These are phyloP conservation scores for Malus hybrid DNA, from an alignment of 331 rosid species.

Conservation along the genomic window DNA sequence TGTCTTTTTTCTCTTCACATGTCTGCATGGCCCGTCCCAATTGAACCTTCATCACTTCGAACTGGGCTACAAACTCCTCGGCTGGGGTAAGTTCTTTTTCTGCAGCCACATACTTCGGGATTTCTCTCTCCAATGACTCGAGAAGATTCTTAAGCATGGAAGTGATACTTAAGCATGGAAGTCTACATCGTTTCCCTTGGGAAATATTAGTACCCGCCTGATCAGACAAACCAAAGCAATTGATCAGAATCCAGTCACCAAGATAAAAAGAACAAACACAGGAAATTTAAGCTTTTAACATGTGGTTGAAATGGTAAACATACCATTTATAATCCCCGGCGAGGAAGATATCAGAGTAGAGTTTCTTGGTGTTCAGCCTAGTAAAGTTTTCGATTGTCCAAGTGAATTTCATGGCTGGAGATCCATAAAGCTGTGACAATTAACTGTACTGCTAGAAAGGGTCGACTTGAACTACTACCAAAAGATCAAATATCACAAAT, in stretches of 20 bases:
- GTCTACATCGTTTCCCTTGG: constrained; percentile 71
- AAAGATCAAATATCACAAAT: not conserved
- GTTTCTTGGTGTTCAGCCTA: constrained; percentile 45
- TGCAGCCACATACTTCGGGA: not conserved
- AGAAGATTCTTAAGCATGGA: not conserved
- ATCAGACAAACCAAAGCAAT: constrained; percentile 15
- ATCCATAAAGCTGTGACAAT: constrained; percentile 26
- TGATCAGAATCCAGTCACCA: constrained; percentile 1
- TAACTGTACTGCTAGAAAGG: constrained; percentile 27
- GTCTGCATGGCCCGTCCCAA: not conserved
- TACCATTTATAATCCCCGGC: constrained; percentile 71
- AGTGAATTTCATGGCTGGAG: constrained; percentile 39
- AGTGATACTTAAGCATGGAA: not conserved
- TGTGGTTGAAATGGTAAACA: not conserved
- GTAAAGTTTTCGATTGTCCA: constrained; percentile 67
- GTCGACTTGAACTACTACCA: constrained; percentile 33
- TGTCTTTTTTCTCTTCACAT: not conserved
- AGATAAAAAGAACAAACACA: not conserved
- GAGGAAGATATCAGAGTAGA: constrained; percentile 49
- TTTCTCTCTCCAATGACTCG: too few species aligned
- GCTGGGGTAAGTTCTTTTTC: not conserved
- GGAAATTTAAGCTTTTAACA: not conserved
- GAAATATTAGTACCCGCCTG: constrained; percentile 77
- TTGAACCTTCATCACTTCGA: not conserved
- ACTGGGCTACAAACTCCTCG: not conserved